phyloP scores from a whole-genome alignment of 2,329 filamentous ascomycete species.

The Chaetomium strumarium region DNA sequence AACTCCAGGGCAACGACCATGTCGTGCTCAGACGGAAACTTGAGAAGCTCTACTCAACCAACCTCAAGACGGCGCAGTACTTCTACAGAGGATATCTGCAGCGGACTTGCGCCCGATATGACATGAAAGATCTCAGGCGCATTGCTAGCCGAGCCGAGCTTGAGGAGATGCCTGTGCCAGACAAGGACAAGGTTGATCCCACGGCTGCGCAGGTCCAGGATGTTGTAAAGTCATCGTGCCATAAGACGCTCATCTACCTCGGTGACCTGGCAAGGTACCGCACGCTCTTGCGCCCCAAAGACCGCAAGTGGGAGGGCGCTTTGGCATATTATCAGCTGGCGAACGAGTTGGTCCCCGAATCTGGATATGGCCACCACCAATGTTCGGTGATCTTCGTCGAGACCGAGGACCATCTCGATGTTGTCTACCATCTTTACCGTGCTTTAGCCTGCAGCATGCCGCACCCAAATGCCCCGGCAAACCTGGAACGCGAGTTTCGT shows the following conservation, averaged over 20 bases:
- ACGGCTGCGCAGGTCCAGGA: constrained; percentile 46
- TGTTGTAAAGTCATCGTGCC: constrained; percentile 67
- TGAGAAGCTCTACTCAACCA: constrained; percentile 74
- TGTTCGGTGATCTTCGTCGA: constrained; percentile 79
- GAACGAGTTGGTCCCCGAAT: constrained; percentile 67
- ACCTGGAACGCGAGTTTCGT: constrained; percentile 74
- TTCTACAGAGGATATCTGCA: constrained; percentile 87
- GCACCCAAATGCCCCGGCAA: constrained; percentile 66
- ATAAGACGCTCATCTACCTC: constrained; percentile 76
- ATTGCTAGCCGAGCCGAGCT: constrained; percentile 30
- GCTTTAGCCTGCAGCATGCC: constrained; percentile 69
- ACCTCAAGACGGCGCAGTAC: constrained; percentile 79
- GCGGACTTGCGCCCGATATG: constrained; percentile 59
- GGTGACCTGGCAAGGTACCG: constrained; percentile 90
- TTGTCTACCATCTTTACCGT: constrained; percentile 85
- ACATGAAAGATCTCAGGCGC: constrained; percentile 38
- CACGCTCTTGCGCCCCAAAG: constrained; percentile 64
- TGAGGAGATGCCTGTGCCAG: constrained; percentile 30
- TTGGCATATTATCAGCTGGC: constrained; percentile 82
- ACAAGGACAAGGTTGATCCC: constrained; percentile 39
- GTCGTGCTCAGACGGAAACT: constrained; percentile 67
- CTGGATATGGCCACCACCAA: constrained; percentile 83
- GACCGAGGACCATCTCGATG: constrained; percentile 72
- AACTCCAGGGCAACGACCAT: constrained; percentile 45
- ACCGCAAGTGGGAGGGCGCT: constrained; percentile 71